phyloP scores from a whole-genome alignment of 305 asterid species.

The Stenogyne calaminthoides region DNA sequence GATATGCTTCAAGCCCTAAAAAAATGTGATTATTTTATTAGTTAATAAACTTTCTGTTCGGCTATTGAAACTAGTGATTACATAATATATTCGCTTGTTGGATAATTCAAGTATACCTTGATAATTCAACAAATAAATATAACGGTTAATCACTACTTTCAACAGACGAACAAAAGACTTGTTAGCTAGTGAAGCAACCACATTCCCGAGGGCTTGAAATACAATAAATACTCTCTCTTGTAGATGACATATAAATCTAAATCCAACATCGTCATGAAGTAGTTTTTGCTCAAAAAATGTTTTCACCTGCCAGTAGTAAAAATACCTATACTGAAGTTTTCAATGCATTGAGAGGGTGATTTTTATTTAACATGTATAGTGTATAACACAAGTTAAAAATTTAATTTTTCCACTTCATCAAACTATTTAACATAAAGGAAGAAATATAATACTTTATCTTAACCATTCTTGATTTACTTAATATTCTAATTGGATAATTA shows the following conservation, averaged over 20 bases:
- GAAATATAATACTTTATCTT: too few relatives aligned
- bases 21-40: too few relatives aligned
- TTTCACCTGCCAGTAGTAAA: constrained; percentile 17
- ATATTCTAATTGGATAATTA: too few relatives aligned
- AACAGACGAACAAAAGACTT: too few relatives aligned
- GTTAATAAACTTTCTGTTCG: too few relatives aligned
- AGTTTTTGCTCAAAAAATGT: constrained; percentile 35
- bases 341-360: background rate
- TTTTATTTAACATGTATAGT: background rate
- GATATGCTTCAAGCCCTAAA: too few relatives aligned
- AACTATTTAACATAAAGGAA: too few relatives aligned
- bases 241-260: constrained; percentile 28
- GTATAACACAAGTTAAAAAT: background rate
- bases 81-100: too few relatives aligned
- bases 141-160: too few relatives aligned
- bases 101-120: too few relatives aligned
- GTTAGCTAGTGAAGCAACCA: constrained; percentile 28
- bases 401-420: background rate
- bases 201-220: constrained; percentile 24
- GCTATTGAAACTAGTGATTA: too few relatives aligned
- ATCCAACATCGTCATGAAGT: constrained; percentile 39
- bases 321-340: background rate
- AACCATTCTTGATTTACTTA: too few relatives aligned
- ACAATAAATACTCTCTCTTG: constrained; percentile 35
- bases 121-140: constrained; percentile 31